These are phyloP conservation scores for Dicorynia guianensis DNA, from an alignment of 306 rosid genomes.

Conservation along the genomic window DNA sequence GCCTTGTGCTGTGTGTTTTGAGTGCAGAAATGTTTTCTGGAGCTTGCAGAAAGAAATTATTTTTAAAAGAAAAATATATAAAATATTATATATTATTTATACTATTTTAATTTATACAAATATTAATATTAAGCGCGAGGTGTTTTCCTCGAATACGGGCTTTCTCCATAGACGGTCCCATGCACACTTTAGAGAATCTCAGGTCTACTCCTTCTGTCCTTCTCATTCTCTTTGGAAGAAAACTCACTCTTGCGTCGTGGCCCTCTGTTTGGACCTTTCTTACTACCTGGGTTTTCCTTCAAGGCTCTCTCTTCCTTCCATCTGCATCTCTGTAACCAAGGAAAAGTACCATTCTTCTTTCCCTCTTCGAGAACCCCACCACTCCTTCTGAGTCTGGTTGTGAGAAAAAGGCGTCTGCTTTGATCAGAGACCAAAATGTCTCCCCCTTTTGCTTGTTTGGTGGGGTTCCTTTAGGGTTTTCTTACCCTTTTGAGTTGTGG, in stretches of 20 bases:
- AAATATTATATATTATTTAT: too few species aligned
- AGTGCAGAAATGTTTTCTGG: too few species aligned
- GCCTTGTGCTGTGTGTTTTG: too few species aligned
- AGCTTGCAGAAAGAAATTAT: too few species aligned
- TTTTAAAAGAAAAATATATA: background rate
- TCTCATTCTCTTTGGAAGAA: slow-evolving; percentile 24
- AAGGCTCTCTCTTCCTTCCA: slow-evolving; percentile 17
- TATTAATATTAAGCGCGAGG: too few species aligned
- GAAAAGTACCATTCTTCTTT: slow-evolving; percentile 46
- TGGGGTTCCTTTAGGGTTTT: slow-evolving; percentile 53
- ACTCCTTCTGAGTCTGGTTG: slow-evolving; percentile 32
- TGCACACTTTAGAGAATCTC: slow-evolving; percentile 41
- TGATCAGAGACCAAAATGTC: slow-evolving; percentile 42
- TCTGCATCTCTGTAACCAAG: slow-evolving; percentile 24
- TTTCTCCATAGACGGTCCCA: slow-evolving; percentile 40
- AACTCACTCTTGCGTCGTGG: slow-evolving; percentile 34
- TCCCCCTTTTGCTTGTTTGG: slow-evolving; percentile 30
- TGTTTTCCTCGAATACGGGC: slow-evolving; percentile 63
- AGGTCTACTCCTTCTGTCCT: slow-evolving; percentile 13
- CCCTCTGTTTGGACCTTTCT: slow-evolving; percentile 49
- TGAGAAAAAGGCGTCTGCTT: slow-evolving; percentile 12
- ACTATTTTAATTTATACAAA: too few species aligned
- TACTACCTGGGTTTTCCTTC: slow-evolving; percentile 28
- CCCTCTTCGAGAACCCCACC: slow-evolving; percentile 44
- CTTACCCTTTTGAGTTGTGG: slow-evolving; percentile 26